These are phyloP conservation scores for Lippia alba DNA, from an alignment of 305 asterid species.

Conservation along the genomic window DNA sequence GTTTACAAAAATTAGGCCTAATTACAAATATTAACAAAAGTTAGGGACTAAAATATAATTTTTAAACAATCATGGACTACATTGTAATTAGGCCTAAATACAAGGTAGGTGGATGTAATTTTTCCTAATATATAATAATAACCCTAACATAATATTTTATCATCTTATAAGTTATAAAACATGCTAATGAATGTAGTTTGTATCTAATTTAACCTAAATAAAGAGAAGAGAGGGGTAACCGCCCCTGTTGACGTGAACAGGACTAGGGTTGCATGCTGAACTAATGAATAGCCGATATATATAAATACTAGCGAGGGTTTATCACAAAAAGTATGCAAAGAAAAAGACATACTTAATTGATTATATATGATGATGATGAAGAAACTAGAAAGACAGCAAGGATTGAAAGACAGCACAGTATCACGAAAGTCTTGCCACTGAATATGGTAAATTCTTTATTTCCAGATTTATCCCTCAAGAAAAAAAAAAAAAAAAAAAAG, in stretches of 20 bases:
- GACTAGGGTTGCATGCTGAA: conserved; percentile 37
- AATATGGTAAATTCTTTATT: conserved; percentile 25
- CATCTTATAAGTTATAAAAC: too few relatives aligned
- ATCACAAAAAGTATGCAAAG: conserved; percentile 30
- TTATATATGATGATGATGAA: conserved; percentile 11
- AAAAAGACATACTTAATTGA: conserved; percentile 25
- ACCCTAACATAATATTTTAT: too few relatives aligned
- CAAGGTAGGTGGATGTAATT: too few relatives aligned
- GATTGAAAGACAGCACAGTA: conserved; percentile 38
- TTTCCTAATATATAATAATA: too few relatives aligned
- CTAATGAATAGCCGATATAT: conserved; percentile 34
- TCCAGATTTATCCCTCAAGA: conserved; percentile 33
- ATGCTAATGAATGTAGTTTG: too few relatives aligned
- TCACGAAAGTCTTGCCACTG: conserved; percentile 68
- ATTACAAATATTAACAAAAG: too few relatives aligned
- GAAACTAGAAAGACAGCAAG: conserved; percentile 38
- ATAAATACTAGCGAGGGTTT: conserved; percentile 28
- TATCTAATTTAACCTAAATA: too few relatives aligned
- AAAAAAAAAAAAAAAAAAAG: too few relatives aligned
- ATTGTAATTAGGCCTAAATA: too few relatives aligned
- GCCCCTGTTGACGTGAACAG: conserved; percentile 10
- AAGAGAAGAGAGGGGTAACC: conserved; percentile 11
- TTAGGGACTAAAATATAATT: too few relatives aligned
- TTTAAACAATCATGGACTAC: too few relatives aligned
- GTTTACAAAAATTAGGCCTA: too few relatives aligned